Evolutionary conservation across 306 rosid genomes (phyloP).

Genomic region (Quercus mongolica): DNA sequence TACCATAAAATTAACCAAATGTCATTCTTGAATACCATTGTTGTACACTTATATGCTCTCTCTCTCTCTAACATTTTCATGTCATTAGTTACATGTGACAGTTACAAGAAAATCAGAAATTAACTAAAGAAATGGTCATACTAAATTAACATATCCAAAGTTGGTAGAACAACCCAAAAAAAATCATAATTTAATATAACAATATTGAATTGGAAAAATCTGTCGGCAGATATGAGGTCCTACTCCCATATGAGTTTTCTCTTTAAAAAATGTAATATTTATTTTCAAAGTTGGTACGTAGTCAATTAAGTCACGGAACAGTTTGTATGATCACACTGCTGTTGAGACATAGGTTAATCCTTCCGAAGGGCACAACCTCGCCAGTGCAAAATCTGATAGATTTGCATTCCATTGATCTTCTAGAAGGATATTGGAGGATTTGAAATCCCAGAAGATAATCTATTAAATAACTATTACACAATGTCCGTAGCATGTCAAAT

Average conservation of each 20-base stretch:
- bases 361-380: constrained; percentile 92
- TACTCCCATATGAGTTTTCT: neutral
- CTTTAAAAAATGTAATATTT: neutral
- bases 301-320: constrained; percentile 3
- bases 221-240: neutral
- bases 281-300: neutral
- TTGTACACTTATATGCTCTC: too few species aligned
- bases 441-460: constrained; percentile 98
- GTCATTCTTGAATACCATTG: too few species aligned
- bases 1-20: too few species aligned
- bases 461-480: constrained; percentile 12
- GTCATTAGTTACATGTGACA: too few species aligned
- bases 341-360: constrained; percentile 95
- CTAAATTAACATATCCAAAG: too few species aligned
- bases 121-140: too few species aligned
- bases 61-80: too few species aligned
- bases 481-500: constrained; percentile 19
- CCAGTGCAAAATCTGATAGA: constrained; percentile 91
- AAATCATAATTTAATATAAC: too few species aligned
- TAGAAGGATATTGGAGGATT: constrained; percentile 87
- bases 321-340: constrained; percentile 60
- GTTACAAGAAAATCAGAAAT: too few species aligned
- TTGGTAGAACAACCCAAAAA: too few species aligned
- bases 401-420: constrained; percentile 97
- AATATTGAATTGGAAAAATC: neutral